Percentiles rank a stretch among this genome's conserved stretches.
Conservation (phyloP, 495 filamentous ascomycete genomes). For the Hyaloscypha hepaticicola region DNA sequence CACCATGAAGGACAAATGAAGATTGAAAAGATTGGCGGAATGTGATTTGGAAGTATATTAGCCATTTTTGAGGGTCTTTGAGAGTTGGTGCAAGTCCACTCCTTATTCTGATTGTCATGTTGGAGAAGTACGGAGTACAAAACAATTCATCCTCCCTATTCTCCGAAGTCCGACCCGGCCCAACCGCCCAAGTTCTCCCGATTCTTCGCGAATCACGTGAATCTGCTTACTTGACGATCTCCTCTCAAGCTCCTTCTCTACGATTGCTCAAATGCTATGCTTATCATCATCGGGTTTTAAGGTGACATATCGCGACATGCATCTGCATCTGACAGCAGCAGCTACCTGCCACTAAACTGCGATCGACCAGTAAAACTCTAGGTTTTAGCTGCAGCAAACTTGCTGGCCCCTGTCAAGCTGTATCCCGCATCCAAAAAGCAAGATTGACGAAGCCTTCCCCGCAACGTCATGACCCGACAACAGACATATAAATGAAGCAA, state of each 20-base stretch:
- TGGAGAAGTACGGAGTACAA: too few relatives aligned
- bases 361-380: not conserved
- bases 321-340: not conserved
- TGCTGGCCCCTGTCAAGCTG: not conserved
- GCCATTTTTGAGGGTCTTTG: not conserved
- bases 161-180: not conserved
- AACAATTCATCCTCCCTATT: not conserved
- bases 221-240: not conserved
- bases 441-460: not conserved
- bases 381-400: not conserved
- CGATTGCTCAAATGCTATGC: not conserved
- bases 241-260: not conserved
- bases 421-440: not conserved
- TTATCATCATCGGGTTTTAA: not conserved
- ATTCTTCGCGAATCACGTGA: not conserved
- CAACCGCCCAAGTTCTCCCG: not conserved
- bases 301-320: too few relatives aligned
- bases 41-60: not conserved
- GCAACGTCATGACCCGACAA: constrained; percentile 7
- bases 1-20: not conserved
- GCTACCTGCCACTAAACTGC: not conserved
- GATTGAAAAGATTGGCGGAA: not conserved
- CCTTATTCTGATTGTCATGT: too few relatives aligned
- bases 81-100: not conserved
- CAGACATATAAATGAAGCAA: not conserved